phyloP scores from a whole-genome alignment of 495 filamentous ascomycete species.

The Astrothelium subdiscretum region DNA sequence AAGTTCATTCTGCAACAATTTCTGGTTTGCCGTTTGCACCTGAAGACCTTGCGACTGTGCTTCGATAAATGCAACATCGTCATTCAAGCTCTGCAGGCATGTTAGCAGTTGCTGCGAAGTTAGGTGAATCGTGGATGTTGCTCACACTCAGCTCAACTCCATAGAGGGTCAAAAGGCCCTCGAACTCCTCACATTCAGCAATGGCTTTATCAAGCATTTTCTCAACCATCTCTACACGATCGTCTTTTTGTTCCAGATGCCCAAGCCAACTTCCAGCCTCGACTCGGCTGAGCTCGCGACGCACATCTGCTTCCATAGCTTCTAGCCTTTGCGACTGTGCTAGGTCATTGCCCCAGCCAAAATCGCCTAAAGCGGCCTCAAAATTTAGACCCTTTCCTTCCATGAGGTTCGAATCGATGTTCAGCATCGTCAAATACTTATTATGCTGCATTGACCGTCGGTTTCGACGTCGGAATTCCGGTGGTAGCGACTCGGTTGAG shows the following conservation, averaged over 20 bases:
- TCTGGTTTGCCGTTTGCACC: slow-evolving; percentile 94
- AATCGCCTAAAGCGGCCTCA: slow-evolving; percentile 68
- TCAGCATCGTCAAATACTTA: slow-evolving; percentile 67
- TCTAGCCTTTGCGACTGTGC: slow-evolving; percentile 63
- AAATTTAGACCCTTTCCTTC: slow-evolving; percentile 60
- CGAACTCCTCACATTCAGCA: slow-evolving; percentile 87
- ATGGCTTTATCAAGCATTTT: slow-evolving; percentile 77
- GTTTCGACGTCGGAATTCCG: slow-evolving; percentile 37
- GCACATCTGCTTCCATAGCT: slow-evolving; percentile 68
- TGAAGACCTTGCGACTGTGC: slow-evolving; percentile 93
- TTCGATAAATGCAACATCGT: slow-evolving; percentile 94
- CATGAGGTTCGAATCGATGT: slow-evolving; percentile 57
- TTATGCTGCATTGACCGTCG: slow-evolving; percentile 60
- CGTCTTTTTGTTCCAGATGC: slow-evolving; percentile 79
- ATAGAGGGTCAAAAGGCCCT: slow-evolving; percentile 85
- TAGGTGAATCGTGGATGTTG: slow-evolving; percentile 7
- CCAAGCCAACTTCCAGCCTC: slow-evolving; percentile 90
- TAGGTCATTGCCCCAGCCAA: slow-evolving; percentile 77
- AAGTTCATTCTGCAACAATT: slow-evolving; percentile 79
- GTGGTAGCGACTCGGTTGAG: not conserved
- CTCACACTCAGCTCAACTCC: slow-evolving; percentile 85
- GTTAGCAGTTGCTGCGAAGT: slow-evolving; percentile 22
- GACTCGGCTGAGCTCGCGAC: slow-evolving; percentile 75
- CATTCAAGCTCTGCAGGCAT: slow-evolving; percentile 62
- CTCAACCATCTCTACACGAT: slow-evolving; percentile 71